Base-by-base conservation (phyloP, 2,329 filamentous ascomycete genomes). In the Trichoderma hamatum region DNA sequence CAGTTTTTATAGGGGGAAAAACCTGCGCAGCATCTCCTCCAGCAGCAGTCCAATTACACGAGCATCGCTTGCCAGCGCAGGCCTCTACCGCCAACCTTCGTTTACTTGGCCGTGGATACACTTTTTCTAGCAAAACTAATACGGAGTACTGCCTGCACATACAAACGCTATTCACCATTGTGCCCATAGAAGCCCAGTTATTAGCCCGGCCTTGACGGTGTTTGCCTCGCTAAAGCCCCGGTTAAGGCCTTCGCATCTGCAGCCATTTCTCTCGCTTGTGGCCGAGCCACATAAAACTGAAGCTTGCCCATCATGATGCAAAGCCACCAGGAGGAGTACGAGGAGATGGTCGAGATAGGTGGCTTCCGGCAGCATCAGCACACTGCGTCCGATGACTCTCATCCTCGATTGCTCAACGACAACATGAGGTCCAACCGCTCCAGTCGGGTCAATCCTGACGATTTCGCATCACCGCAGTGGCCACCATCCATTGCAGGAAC, bases 381-480 rank as follows among this genome's bases (percentile, higher is more conserved):
- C n/a, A 59, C 56, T 52, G 66, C 49, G 19, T 70, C 66, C 24
- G 69, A 70, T n/a, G 69, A 70, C 26, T 68, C 69, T 16, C 65
- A 69, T 28, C 52, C 63, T 9, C 69, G 68, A 58, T 52, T 64
- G 39, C 52, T 59, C 32, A 24, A 46, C 24, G 52, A 64, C 69
- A 64, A 64, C 59, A 69, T 69, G 52, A 32, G 34, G 39, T 70
- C 69, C 58, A 70, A 70, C 60, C 66, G 69, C 36, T 69, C 65
- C 32, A 70, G 69, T 32, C 65, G 58, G 49, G 61, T 30, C 39
- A 36, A 70, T 46, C 62, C 67, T 14, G 68, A 71, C 32, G 68
- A 71, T 10, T 67, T 77, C 58, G 72, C 71, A 11, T 66, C 71
- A 39, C 70, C 71, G 19, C 74, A 75, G 70, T 76, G 74, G 75